Base-by-base conservation (phyloP, 305 asterid genomes). In the Solanum hybrid region DNA sequence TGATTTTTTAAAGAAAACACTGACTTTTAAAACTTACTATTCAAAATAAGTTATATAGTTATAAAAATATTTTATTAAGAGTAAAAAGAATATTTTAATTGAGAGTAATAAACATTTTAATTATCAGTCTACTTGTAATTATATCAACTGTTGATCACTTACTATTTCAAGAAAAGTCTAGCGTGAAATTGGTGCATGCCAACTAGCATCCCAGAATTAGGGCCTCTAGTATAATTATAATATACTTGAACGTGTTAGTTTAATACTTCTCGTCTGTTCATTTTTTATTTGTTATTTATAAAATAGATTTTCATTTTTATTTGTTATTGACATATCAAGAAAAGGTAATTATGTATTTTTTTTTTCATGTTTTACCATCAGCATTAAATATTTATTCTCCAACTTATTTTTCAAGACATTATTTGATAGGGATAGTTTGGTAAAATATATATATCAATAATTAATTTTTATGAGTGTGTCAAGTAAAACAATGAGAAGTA, bases 381-480 rank as follows among this genome's bases (percentile, higher is more conserved):
- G 0, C n/a, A 51, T 16, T 51, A 51, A 16, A 51, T 51, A 2
- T 2, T 51, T 51, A 16, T 51, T 16, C 4, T 51, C 9, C 4
- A 16, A 18, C 8, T 16, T 16, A 51, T 51, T 51, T 51, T 51
- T 16, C 3, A 51, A 51, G n/a, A 16, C 10, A 51, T 51, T 16
- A 51, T 16, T 16, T 51, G 1, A 51, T 16, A 16, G 8, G 9
- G 0, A 16, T 16, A 51, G 3, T 16, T 16, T 51, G 22, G 0
- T 51, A 16, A 51, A 16, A 51, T 51, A 51, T 16, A 2, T 51
- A 16, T 16, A 51, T 51, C 10, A 51, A 16, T 16, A 51, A 51
- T 16, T 51, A 0, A 0, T 16, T 51, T 51, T 0, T 16, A 16
- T 16, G 9, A 51, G 4, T 51, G n/a, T 18, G 0, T 51, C 4